These are phyloP conservation scores for Eucalyptus pauciflora DNA, from an alignment of 345 rosid species.

Conservation along the genomic window DNA sequence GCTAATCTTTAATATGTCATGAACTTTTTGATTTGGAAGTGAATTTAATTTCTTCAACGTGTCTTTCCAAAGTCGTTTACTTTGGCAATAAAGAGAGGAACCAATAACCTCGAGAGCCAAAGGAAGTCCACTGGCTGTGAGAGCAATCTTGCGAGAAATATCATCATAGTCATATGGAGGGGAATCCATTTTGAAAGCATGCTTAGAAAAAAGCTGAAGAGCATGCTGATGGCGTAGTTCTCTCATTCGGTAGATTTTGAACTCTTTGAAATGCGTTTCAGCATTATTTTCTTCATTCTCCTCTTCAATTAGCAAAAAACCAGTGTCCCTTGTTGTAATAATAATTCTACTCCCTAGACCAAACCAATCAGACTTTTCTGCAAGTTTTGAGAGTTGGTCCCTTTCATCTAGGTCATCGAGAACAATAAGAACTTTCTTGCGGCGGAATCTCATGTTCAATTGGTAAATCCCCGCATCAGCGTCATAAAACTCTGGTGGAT, in stretches of 20 bases:
- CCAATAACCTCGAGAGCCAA: background rate
- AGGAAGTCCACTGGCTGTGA: background rate
- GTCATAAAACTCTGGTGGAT: fast-evolving
- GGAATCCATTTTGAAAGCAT: background rate
- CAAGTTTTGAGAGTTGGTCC: background rate
- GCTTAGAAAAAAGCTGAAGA: background rate
- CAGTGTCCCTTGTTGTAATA: background rate
- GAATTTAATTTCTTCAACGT: background rate
- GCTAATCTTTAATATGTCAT: background rate
- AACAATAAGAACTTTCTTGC: background rate
- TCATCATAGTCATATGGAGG: background rate
- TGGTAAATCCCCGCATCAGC: background rate
- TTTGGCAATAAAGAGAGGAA: background rate
- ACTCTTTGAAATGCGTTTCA: background rate
- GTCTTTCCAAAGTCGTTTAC: background rate
- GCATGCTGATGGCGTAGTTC: fast-evolving
- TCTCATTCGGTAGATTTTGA: background rate
- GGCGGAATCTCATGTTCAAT: fast-evolving
- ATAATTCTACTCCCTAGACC: background rate
- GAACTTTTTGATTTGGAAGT: background rate
- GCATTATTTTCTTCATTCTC: background rate
- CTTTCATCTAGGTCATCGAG: fast-evolving
- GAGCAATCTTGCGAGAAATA: background rate
- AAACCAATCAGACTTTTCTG: background rate
- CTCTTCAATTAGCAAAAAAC: fast-evolving